Percentiles rank a stretch among this genome's conserved stretches.
Conservation (phyloP, 495 filamentous ascomycete species). For the Cladorrhinum samala region DNA sequence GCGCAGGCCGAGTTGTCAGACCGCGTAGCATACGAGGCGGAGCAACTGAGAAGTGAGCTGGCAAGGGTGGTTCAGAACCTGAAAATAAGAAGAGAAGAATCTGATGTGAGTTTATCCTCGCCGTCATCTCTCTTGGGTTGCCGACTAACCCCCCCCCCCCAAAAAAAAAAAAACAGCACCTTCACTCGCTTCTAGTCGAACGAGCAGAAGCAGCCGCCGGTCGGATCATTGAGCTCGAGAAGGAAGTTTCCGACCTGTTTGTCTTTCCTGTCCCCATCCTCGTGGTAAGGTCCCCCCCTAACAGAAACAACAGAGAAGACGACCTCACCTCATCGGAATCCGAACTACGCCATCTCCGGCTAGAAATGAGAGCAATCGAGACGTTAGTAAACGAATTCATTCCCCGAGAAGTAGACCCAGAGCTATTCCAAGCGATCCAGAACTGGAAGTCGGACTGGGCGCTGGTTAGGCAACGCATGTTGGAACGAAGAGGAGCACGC, state of each 20-base stretch:
- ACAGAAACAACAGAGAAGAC: conserved; percentile 20
- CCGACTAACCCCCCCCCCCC: neutral
- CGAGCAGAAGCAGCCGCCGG: conserved; percentile 47
- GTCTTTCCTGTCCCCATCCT: conserved; percentile 13
- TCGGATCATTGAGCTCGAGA: conserved; percentile 46
- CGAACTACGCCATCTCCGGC: conserved; percentile 46
- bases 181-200: conserved; percentile 45
- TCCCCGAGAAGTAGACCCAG: conserved; percentile 29
- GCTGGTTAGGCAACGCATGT: conserved; percentile 24
- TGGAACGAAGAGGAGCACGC: conserved; percentile 14
- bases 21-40: conserved; percentile 34
- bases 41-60: conserved; percentile 35
- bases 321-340: conserved; percentile 24
- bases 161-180: conserved; percentile 32
- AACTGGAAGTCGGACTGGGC: conserved; percentile 43
- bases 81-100: conserved; percentile 42
- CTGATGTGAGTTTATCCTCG: conserved; percentile 35
- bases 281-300: neutral
- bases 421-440: conserved; percentile 38
- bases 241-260: conserved; percentile 42
- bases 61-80: conserved; percentile 32
- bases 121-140: neutral
- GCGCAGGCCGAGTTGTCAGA: conserved; percentile 20
- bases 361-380: conserved; percentile 50
- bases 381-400: conserved; percentile 40